These are phyloP conservation scores for Arthrocladium fulminans DNA, from an alignment of 2,329 filamentous ascomycete genomes.

Conservation along the genomic window DNA sequence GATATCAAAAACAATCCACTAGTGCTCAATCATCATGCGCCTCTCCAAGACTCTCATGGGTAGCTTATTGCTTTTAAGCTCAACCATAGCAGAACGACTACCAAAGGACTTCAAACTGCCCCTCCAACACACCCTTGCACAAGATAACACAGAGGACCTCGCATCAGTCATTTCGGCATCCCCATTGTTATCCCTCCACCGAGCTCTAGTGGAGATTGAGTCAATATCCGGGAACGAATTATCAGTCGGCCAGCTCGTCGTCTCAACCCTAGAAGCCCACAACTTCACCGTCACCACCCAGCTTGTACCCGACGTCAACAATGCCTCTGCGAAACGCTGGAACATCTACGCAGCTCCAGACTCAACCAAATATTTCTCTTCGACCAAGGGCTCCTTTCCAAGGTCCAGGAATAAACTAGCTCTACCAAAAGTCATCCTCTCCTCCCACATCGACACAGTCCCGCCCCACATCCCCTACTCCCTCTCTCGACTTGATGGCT, in stretches of 20 bases:
- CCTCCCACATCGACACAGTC: slow-evolving; percentile 73
- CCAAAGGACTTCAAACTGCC: not conserved
- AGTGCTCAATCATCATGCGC: not conserved
- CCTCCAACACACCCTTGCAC: not conserved
- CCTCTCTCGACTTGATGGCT: slow-evolving; percentile 28
- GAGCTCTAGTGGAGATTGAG: slow-evolving; percentile 61
- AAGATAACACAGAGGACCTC: slow-evolving; percentile 16
- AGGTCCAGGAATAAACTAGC: not conserved
- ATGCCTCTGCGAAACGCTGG: slow-evolving; percentile 45
- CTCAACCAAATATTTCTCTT: slow-evolving; percentile 15
- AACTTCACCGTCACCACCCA: slow-evolving; percentile 58
- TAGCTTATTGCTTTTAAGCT: slow-evolving; percentile 1
- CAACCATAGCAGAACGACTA: not conserved
- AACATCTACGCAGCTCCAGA: slow-evolving; percentile 65
- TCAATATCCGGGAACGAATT: slow-evolving; percentile 65
- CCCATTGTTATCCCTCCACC: slow-evolving; percentile 62
- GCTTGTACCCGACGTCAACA: slow-evolving; percentile 26
- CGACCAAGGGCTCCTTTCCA: slow-evolving; percentile 15
- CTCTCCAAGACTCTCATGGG: not conserved
- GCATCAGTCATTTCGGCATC: slow-evolving; percentile 33
- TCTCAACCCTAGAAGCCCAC: slow-evolving; percentile 52
- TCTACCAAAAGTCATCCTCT: slow-evolving; percentile 35
- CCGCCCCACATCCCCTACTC: slow-evolving; percentile 41
- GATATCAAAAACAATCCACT: not conserved
- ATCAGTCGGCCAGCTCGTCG: slow-evolving; percentile 59